Evolutionary conservation across 176 grass and related monocot genomes (phyloP), one percentile per base, ranked within the genome.

Genomic region (Coix lacrymajobi): DNA sequence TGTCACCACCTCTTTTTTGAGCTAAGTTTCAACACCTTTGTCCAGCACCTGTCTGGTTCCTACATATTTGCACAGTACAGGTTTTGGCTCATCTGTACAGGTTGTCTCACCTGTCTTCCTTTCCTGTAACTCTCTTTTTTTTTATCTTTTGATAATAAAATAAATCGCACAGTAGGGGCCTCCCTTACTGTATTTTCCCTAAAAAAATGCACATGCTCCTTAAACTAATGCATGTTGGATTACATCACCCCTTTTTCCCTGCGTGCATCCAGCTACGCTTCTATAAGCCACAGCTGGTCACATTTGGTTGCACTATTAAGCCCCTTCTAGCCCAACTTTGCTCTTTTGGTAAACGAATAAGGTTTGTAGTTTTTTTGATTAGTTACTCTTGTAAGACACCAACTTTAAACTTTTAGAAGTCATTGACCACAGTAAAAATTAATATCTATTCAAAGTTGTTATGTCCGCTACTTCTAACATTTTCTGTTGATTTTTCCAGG

Each of bases 401-500:
- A 26, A 60, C 68, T 81, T 33, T 24, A 58, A 36, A 68, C 31
- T 75, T 41, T 58, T 75, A 7, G 5, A 58, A 62, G 0, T 69
- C 32, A 69, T 33, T 75, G n/a, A 0, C 11, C 7, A 84, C 17
- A 69, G 49, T 25, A 11, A 19, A 41, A 77, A 52, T 20, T 5
- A 3, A 34, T 17, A 57, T 12, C 69, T 70, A 76, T 13, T 54
- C 33, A 38, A 36, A 83, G 60, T 33, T 79, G 45, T 67, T 83
- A 57, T 60, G 11, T 60, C 8, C 3, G 56, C 56, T 60, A 74
- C 38, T 71, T 68, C 61, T 83, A 80, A 85, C 33, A 85, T 78
- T 78, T 78, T 1, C 11, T 89, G 13, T 73, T 69, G 81, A 32
- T 48, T 73, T 78, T 65, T 82, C 28, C 87, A 92, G 93, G 93